Conservation (phyloP, 1,284 basidiomycete species). For the Volvariella volvacea region DNA sequence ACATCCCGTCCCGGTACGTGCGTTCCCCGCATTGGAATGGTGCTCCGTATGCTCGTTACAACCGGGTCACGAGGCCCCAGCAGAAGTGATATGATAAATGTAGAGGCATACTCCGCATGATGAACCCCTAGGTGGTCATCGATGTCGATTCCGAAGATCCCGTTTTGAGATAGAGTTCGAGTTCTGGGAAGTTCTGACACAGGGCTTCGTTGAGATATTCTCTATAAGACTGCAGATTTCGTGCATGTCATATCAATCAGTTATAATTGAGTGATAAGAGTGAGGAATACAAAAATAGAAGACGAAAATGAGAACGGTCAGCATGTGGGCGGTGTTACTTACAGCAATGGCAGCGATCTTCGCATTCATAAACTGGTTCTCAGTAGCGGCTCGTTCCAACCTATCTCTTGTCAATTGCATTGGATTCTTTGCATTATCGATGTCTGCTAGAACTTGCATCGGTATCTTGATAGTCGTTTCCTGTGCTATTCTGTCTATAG, state of each 20-base stretch:
- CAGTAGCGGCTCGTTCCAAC: conserved; percentile 72
- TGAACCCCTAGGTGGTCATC: too few species aligned
- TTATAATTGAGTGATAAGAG: too few species aligned
- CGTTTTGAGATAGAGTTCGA: conserved; percentile 26
- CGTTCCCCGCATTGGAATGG: too few species aligned
- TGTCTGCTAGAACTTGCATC: conserved; percentile 63
- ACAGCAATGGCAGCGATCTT: conserved; percentile 74
- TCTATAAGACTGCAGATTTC: conserved; percentile 43
- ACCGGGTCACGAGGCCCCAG: too few species aligned
- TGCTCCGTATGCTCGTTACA: too few species aligned
- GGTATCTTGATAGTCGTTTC: conserved; percentile 59
- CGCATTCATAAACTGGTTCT: conserved; percentile 88
- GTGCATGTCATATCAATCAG: too few species aligned
- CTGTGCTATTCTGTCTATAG: conserved; percentile 59
- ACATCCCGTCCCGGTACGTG: too few species aligned
- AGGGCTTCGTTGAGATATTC: conserved; percentile 51
- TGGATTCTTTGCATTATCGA: conserved; percentile 74
- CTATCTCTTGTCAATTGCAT: conserved; percentile 73
- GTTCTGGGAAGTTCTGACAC: conserved; percentile 53
- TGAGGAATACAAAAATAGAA: conserved; percentile 1
- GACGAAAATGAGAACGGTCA: not conserved
- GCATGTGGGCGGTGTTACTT: conserved; percentile 16
- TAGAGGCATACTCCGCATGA: too few species aligned
- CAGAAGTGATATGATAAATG: too few species aligned
- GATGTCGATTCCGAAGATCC: too few species aligned